phyloP scores from a whole-genome alignment of 1,139 yeast genomes.

The Pneumocystis jirovecii region DNA sequence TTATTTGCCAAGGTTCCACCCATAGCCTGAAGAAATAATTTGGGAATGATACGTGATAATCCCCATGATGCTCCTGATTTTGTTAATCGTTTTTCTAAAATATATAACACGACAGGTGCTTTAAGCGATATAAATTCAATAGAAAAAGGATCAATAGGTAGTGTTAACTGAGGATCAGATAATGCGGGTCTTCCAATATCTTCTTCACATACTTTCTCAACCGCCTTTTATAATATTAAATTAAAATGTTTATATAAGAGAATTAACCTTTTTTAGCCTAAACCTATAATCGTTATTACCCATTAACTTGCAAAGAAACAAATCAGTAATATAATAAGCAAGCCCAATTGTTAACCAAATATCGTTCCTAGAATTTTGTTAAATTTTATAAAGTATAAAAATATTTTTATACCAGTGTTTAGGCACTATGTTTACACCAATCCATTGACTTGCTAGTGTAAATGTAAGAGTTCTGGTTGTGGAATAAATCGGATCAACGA shows the following conservation, averaged over 20 bases:
- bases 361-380: constrained; percentile 27
- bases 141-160: constrained; percentile 53
- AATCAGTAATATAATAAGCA: constrained; percentile 66
- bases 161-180: constrained; percentile 48
- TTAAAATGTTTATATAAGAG: not conserved
- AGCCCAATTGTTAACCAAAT: constrained; percentile 89
- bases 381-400: not conserved
- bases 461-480: constrained; percentile 55
- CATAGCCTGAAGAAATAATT: constrained; percentile 84
- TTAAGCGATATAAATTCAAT: constrained; percentile 56
- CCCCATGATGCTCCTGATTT: constrained; percentile 93
- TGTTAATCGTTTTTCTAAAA: constrained; percentile 83
- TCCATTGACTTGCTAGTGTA: constrained; percentile 78
- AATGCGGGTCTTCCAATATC: constrained; percentile 78
- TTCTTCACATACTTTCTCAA: constrained; percentile 51
- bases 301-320: constrained; percentile 53
- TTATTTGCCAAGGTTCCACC: constrained; percentile 80
- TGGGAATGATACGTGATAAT: constrained; percentile 77
- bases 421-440: constrained; percentile 84
- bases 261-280: constrained; percentile 40
- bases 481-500: constrained; percentile 65
- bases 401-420: constrained; percentile 37
- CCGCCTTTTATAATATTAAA: constrained; percentile 15
- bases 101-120: constrained; percentile 72
- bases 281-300: constrained; percentile 74